Evolutionary conservation across 345 rosid species (phyloP), one percentile per base, ranked within the genome.

Genomic region (Leavenworthia alabamica): DNA sequence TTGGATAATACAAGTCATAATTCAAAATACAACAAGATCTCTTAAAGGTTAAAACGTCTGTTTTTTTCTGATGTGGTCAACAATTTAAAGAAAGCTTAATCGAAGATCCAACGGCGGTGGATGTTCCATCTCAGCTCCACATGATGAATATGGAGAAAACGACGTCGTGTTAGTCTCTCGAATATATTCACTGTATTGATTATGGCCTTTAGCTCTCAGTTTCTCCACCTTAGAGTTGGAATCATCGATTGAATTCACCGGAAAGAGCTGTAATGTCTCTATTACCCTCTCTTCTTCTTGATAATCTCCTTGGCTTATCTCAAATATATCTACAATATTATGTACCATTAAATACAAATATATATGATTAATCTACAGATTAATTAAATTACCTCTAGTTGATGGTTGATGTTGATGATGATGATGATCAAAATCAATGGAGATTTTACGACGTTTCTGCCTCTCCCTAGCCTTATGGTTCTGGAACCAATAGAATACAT

Each of bases 401-500:
- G 60, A 35, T 41, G 66, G 23, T 33, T 41, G 73, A 7, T 33
- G 67, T 4, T 24, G 5, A 16, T 16, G 5, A 10, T 49, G 13
- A 13, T 27, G 64, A 28, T 78, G 78, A 15, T 90, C 82, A 55
- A 66, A 62, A 62, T 81, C 86, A 37, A 66, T 56, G 14, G 73
- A 83, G 36, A 91, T 85, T 24, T 85, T 83, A 3, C 96, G 84
- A 5, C 98, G 85, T 71, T 88, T 92, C 47, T 88, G 95, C 59
- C 96, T 79, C 58, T 92, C 96, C 44, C 98, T 77, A 13, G 98
- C 98, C 76, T 92, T 91, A 56, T 91, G 98, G 56, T 91, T 91
- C 58, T 91, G 98, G 49, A 91, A 91, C 98, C 98, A 91, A 62
- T 91, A 88, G 33, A 91, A 91, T 1, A 92, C 98, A 61, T 89